phyloP scores from a whole-genome alignment of 2,329 filamentous ascomycete genomes.

The Paramyrothecium roridum region DNA sequence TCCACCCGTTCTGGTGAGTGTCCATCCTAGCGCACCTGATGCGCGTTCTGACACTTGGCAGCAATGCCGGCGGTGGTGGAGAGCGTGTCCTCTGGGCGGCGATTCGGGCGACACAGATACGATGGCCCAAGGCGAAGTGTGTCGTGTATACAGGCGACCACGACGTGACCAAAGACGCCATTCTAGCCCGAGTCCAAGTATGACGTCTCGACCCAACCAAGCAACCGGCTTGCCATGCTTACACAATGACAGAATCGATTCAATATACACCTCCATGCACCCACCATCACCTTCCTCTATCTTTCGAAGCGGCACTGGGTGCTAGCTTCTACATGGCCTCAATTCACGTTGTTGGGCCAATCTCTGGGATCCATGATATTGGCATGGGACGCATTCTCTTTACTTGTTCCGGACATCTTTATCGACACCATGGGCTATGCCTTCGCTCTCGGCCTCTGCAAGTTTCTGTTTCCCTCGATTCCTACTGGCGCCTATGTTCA shows the following conservation, averaged over 20 bases:
- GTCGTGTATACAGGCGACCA: conserved; percentile 96
- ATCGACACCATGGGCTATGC: conserved; percentile 98
- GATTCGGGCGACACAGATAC: conserved; percentile 82
- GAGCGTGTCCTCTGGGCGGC: conserved; percentile 97
- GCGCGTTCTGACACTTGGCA: conserved; percentile 7
- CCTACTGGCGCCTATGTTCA: conserved; percentile 96
- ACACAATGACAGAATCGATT: conserved; percentile 64
- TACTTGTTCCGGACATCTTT: conserved; percentile 89
- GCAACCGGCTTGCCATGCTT: conserved; percentile 3
- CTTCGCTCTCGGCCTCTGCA: conserved; percentile 80
- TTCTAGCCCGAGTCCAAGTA: conserved; percentile 75
- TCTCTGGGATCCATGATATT: conserved; percentile 84
- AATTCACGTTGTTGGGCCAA: conserved; percentile 91
- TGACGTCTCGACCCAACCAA: conserved; percentile 6
- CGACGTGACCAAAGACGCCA: conserved; percentile 75
- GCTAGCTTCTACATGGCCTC: conserved; percentile 81
- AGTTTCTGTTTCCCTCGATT: conserved; percentile 74
- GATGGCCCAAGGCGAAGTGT: conserved; percentile 85
- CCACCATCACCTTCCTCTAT: conserved; percentile 85
- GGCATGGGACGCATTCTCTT: conserved; percentile 88
- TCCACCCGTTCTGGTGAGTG: conserved; percentile 90
- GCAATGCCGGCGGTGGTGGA: conserved; percentile 93
- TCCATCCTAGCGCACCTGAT: neutral
- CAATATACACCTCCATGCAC: conserved; percentile 84
- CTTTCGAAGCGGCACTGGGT: conserved; percentile 85